Evolutionary conservation across 192 early-diverging fungal genomes (phyloP).

Genomic region (Rhizoclosmatium globosum): DNA sequence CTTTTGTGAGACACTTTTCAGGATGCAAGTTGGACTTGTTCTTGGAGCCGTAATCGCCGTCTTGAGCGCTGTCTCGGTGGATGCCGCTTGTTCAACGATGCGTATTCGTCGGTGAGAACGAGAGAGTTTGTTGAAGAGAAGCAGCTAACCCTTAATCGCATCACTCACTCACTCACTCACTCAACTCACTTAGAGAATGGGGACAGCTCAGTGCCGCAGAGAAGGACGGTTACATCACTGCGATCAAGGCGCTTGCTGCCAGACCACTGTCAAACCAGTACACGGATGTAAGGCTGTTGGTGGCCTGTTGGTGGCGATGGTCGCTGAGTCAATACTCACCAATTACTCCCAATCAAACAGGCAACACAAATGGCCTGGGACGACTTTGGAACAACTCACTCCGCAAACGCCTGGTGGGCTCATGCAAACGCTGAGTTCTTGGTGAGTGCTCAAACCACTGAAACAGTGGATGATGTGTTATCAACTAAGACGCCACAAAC

Average conservation of each 20-base stretch:
- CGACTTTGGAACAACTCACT: constrained; percentile 14
- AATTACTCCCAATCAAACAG: too few species aligned
- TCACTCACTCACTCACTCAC: not conserved
- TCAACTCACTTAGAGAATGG: not conserved
- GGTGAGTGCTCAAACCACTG: not conserved
- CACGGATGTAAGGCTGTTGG: not conserved
- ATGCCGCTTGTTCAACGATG: not conserved
- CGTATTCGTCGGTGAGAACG: not conserved
- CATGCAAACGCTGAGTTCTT: constrained; percentile 8
- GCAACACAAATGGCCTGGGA: not conserved
- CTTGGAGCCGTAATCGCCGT: not conserved
- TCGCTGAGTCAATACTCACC: too few species aligned
- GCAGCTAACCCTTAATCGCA: not conserved
- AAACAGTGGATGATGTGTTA: not conserved
- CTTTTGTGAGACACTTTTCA: too few species aligned
- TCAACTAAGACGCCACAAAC: too few species aligned
- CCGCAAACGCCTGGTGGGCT: not conserved
- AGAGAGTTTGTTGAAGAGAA: too few species aligned
- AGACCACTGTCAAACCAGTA: constrained; percentile 9
- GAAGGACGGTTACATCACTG: constrained; percentile 17
- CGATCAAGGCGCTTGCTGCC: not conserved
- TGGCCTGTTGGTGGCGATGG: too few species aligned
- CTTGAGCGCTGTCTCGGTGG: not conserved
- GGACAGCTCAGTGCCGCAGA: not conserved
- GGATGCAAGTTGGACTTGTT: not conserved